Conservation (phyloP, 1,139 yeast genomes). For the Yamadazyma pseudoaaseri region DNA sequence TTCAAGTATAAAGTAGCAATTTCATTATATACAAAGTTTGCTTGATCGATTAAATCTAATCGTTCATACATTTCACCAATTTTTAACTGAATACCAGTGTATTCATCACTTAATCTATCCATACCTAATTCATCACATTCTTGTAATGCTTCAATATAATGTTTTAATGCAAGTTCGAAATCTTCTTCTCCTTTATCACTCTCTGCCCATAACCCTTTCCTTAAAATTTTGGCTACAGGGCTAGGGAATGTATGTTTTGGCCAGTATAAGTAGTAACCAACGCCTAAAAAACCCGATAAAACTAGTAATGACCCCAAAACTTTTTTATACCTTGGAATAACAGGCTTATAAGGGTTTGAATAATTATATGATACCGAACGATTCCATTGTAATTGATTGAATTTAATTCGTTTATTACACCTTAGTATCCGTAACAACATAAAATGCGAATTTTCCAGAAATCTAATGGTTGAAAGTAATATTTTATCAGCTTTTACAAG, state of each 20-base stretch:
- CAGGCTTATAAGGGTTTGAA: slow-evolving; percentile 13
- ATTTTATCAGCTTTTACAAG: slow-evolving; percentile 33
- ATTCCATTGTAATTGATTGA: neutral
- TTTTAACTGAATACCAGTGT: slow-evolving; percentile 82
- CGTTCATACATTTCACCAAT: slow-evolving; percentile 84
- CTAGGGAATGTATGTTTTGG: slow-evolving; percentile 56
- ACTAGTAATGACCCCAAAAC: slow-evolving; percentile 29
- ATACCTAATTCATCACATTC: slow-evolving; percentile 43
- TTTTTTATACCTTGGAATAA: slow-evolving; percentile 20
- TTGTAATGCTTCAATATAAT: slow-evolving; percentile 59
- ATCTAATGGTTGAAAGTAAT: slow-evolving; percentile 16
- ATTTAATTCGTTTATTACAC: neutral
- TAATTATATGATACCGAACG: slow-evolving; percentile 6
- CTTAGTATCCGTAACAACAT: too few species aligned
- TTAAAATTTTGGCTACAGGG: slow-evolving; percentile 63
- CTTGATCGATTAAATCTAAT: slow-evolving; percentile 58
- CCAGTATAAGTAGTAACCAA: slow-evolving; percentile 53
- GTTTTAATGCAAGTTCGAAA: slow-evolving; percentile 63
- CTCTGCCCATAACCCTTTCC: slow-evolving; percentile 85
- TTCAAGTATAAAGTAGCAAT: slow-evolving; percentile 61
- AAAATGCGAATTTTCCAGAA: neutral
- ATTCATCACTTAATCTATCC: slow-evolving; percentile 45
- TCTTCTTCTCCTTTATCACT: slow-evolving; percentile 65
- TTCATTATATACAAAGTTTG: slow-evolving; percentile 64
- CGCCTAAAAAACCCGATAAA: slow-evolving; percentile 22